Evolutionary conservation across 805 yeast species (phyloP).

Genomic region (Schwanniomyces yamadae): DNA sequence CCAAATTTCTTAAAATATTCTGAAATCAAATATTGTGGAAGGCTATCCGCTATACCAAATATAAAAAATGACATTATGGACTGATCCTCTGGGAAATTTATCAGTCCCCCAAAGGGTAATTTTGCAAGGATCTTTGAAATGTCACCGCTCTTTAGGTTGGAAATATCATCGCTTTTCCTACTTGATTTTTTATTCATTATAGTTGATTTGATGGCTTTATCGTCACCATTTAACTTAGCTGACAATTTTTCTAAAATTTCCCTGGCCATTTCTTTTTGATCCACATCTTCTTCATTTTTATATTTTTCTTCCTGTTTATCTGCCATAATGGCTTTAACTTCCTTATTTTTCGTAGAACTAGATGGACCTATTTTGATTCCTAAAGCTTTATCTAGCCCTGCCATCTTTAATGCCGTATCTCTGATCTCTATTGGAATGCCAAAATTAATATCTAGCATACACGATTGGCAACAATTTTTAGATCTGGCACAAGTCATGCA

Average conservation of each 20-base stretch:
- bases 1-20: conserved; percentile 49
- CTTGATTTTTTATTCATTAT: neutral
- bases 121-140: conserved; percentile 52
- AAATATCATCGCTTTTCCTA: conserved; percentile 3
- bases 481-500: conserved; percentile 80
- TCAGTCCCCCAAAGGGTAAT: conserved; percentile 69
- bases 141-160: conserved; percentile 36
- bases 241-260: conserved; percentile 54
- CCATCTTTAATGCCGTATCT: conserved; percentile 76
- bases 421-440: conserved; percentile 78
- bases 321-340: conserved; percentile 40
- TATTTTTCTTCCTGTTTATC: conserved; percentile 53
- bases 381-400: conserved; percentile 42
- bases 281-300: conserved; percentile 22
- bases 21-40: conserved; percentile 62
- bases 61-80: conserved; percentile 61
- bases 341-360: conserved; percentile 23
- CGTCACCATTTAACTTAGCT: conserved; percentile 19
- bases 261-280: conserved; percentile 36
- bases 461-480: conserved; percentile 82
- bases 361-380: conserved; percentile 16
- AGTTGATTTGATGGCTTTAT: neutral
- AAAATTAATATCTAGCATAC: conserved; percentile 78
- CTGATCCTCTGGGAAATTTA: conserved; percentile 40
- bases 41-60: conserved; percentile 66